Conservation (phyloP, 306 rosid species). For the Cicer chorassanicum region DNA sequence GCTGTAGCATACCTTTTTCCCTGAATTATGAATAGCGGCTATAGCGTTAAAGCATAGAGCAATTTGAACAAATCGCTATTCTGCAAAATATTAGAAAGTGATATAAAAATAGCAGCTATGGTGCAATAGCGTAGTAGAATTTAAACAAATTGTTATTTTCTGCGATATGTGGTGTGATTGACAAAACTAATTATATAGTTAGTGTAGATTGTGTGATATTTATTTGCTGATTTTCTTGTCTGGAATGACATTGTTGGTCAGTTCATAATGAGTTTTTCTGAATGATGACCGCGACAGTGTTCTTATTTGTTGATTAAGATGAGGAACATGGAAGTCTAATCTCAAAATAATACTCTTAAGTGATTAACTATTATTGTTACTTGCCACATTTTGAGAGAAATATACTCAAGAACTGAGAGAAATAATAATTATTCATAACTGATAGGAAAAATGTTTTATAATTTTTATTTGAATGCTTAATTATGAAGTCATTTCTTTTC, state of each 20-base stretch:
- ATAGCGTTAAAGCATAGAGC: neutral
- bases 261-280: neutral
- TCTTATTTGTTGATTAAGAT: conserved; percentile 4
- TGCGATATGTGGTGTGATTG: neutral
- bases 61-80: neutral
- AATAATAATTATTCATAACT: too few species aligned
- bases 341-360: too few species aligned
- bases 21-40: conserved; percentile 30
- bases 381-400: too few species aligned
- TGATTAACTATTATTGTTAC: too few species aligned
- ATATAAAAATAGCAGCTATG: neutral
- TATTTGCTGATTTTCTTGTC: conserved; percentile 17
- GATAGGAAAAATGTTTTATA: too few species aligned
- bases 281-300: conserved; percentile 3
- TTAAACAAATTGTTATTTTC: neutral
- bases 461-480: too few species aligned
- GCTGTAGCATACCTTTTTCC: conserved; percentile 40
- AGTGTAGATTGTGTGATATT: conserved; percentile 55
- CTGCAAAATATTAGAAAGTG: neutral
- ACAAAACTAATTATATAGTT: conserved; percentile 7
- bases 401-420: too few species aligned
- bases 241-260: conserved; percentile 23
- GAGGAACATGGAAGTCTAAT: neutral
- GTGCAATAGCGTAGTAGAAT: neutral
- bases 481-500: too few species aligned